A percentile compares a stretch with the other conserved stretches of the same genome.
These are phyloP conservation scores for Fusarium chlamydosporum DNA, from an alignment of 2,329 filamentous ascomycete species.

Conservation along the genomic window DNA sequence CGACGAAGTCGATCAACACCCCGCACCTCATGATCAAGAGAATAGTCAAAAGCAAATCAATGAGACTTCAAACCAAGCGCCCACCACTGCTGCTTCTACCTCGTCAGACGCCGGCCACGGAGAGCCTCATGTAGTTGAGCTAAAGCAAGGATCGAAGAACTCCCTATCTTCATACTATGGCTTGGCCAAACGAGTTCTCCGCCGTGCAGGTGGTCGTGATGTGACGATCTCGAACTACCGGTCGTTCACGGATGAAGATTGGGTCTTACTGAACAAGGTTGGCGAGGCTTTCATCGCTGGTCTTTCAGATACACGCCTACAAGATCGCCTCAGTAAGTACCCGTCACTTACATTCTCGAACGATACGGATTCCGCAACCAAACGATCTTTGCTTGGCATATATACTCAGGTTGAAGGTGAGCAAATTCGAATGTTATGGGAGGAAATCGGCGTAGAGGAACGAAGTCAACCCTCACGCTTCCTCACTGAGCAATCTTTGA, in stretches of 20 bases:
- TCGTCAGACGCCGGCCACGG: conserved; percentile 35
- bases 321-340: conserved; percentile 60
- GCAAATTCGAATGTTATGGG: conserved; percentile 61
- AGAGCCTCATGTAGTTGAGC: conserved; percentile 47
- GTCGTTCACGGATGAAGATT: conserved; percentile 62
- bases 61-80: conserved; percentile 13
- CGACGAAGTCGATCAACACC: conserved; percentile 54
- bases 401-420: conserved; percentile 71
- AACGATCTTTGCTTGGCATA: conserved; percentile 68
- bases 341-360: conserved; percentile 62
- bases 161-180: conserved; percentile 63
- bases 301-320: conserved; percentile 63
- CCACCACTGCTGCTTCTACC: conserved; percentile 39
- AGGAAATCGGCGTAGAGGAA: conserved; percentile 44
- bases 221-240: conserved; percentile 62
- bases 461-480: conserved; percentile 36
- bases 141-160: conserved; percentile 61
- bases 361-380: conserved; percentile 47
- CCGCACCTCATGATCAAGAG: conserved; percentile 42
- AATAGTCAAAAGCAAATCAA: conserved; percentile 42
- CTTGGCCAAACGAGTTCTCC: conserved; percentile 64
- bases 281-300: conserved; percentile 69
- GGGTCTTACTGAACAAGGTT: conserved; percentile 65
- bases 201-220: conserved; percentile 65
- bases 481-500: conserved; percentile 56